Evolutionary conservation across 2,329 filamentous ascomycete species (phyloP).

Genomic region (Aureobasidium sp.): DNA sequence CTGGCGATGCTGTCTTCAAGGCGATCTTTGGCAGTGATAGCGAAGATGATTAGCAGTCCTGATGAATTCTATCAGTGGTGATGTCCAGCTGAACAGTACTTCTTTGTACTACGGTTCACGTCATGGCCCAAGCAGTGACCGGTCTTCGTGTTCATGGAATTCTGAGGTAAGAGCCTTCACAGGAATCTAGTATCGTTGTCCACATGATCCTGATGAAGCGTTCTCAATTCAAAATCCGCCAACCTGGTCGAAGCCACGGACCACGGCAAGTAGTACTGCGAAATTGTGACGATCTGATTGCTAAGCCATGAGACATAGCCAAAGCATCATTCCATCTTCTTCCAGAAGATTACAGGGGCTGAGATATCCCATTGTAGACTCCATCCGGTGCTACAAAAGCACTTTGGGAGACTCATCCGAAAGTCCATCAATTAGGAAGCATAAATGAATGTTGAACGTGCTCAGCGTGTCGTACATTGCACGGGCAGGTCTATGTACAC

Average conservation of each 20-base stretch:
- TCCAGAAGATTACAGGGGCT: not conserved
- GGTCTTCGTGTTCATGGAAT: not conserved
- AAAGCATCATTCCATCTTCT: not conserved
- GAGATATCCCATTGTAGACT: not conserved
- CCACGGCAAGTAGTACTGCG: not conserved
- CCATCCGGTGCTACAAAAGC: not conserved
- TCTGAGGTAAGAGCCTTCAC: not conserved
- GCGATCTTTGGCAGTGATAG: constrained; percentile 86
- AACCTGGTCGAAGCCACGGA: not conserved
- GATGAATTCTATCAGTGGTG: too few relatives aligned
- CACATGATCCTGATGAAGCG: not conserved
- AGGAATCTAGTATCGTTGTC: not conserved
- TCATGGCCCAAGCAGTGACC: not conserved
- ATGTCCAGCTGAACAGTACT: not conserved
- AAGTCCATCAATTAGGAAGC: not conserved
- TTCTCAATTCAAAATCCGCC: not conserved
- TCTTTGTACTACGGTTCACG: not conserved
- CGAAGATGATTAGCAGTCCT: constrained; percentile 23
- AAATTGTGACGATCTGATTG: not conserved
- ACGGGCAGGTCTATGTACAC: not conserved
- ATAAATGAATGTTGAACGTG: not conserved
- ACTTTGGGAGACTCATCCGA: not conserved
- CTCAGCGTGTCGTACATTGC: not conserved
- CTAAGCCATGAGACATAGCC: not conserved
- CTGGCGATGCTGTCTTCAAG: constrained; percentile 75